phyloP scores from a whole-genome alignment of 2,329 filamentous ascomycete species.

The Xenoacremonium recifei region DNA sequence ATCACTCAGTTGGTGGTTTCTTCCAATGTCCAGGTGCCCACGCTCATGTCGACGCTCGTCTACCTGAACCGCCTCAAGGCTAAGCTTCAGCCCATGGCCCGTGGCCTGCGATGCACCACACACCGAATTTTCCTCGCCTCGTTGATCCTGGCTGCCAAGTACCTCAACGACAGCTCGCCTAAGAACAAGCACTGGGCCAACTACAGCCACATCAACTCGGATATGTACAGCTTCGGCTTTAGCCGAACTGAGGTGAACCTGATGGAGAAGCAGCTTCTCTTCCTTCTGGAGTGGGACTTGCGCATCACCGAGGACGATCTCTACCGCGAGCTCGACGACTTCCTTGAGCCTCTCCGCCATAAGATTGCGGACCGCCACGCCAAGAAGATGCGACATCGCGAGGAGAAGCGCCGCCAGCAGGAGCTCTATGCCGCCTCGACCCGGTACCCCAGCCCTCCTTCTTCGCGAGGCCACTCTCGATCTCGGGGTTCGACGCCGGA shows the following conservation, averaged over 20 bases:
- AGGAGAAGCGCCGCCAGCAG: slow-evolving; percentile 43
- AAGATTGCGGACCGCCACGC: slow-evolving; percentile 51
- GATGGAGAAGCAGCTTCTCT: slow-evolving; percentile 98
- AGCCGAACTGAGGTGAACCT: slow-evolving; percentile 94
- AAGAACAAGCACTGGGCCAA: slow-evolving; percentile 99
- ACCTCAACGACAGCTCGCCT: slow-evolving; percentile 95
- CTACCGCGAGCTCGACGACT: slow-evolving; percentile 81
- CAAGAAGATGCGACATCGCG: slow-evolving; percentile 49
- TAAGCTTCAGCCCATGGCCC: slow-evolving; percentile 87
- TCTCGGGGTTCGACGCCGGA: slow-evolving; percentile 41
- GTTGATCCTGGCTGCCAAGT: slow-evolving; percentile 88
- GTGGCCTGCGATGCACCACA: slow-evolving; percentile 93
- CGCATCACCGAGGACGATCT: slow-evolving; percentile 83
- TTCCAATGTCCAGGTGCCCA: slow-evolving; percentile 95
- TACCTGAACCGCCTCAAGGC: slow-evolving; percentile 84
- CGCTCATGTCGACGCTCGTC: slow-evolving; percentile 93
- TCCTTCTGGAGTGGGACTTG: slow-evolving; percentile 92
- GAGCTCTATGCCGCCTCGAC: slow-evolving; percentile 34
- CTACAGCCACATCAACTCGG: slow-evolving; percentile 77
- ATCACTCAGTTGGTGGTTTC: slow-evolving; percentile 87
- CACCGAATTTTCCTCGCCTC: slow-evolving; percentile 95
- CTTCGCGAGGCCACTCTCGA: slow-evolving; percentile 43
- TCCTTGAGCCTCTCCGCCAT: slow-evolving; percentile 79
- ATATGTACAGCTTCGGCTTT: slow-evolving; percentile 75
- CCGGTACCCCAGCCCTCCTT: slow-evolving; percentile 45